phyloP scores from a whole-genome alignment of 2,329 filamentous ascomycete genomes.

The Teratosphaeria nubilosa region DNA sequence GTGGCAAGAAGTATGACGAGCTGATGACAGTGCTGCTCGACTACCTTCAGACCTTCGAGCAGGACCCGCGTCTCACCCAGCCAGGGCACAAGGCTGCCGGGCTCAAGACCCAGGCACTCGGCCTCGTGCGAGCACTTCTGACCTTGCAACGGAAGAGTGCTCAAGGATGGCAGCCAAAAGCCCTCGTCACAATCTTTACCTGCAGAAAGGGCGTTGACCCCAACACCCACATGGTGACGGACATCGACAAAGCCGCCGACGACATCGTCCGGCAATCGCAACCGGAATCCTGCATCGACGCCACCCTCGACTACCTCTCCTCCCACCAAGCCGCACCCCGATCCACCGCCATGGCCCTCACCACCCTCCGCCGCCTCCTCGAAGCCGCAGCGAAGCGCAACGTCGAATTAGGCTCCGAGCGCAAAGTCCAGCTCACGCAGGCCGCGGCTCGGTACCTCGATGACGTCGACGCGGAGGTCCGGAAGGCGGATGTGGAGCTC shows the following conservation, averaged over 20 bases:
- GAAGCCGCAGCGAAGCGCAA: constrained; percentile 24
- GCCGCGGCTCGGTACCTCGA: constrained; percentile 17
- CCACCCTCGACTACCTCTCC: constrained; percentile 30
- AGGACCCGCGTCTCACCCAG: constrained; percentile 32
- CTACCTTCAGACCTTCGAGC: constrained; percentile 49
- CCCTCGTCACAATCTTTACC: constrained; percentile 56
- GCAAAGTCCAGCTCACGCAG: constrained; percentile 14
- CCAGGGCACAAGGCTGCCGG: constrained; percentile 37
- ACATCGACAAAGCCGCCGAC: constrained; percentile 62
- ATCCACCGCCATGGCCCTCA: constrained; percentile 47
- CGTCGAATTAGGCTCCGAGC: constrained; percentile 11
- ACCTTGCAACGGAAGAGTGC: constrained; percentile 57
- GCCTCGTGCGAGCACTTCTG: constrained; percentile 63
- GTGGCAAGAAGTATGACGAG: constrained; percentile 58
- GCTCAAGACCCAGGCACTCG: constrained; percentile 62
- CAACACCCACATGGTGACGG: constrained; percentile 56
- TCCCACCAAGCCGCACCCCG: constrained; percentile 55
- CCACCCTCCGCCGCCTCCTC: constrained; percentile 52
- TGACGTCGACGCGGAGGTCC: constrained; percentile 22
- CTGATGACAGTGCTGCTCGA: constrained; percentile 59
- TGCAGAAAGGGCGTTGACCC: constrained; percentile 57
- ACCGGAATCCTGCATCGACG: constrained; percentile 37
- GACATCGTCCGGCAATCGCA: constrained; percentile 57
- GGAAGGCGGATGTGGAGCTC: constrained; percentile 68
- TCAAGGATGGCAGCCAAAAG: constrained; percentile 55